Percentiles rank a stretch among this genome's conserved stretches.
These are phyloP conservation scores for Globisporangium orthogonon DNA, from an alignment of 352 stramenopile species.

Conservation along the genomic window DNA sequence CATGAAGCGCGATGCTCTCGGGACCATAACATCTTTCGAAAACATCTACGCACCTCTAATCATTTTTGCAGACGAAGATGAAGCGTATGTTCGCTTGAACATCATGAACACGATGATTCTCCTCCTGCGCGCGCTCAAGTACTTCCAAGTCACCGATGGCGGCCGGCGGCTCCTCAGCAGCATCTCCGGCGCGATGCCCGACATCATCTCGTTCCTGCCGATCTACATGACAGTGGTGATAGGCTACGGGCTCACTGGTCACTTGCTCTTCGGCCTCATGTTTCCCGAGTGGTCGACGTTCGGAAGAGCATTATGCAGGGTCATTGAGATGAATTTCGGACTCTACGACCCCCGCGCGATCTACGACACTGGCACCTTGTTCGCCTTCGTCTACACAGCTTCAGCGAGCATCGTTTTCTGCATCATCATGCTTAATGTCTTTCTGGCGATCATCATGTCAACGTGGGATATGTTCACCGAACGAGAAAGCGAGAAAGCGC, in stretches of 20 bases:
- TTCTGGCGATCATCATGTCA: conserved; percentile 72
- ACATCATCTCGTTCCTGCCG: conserved; percentile 58
- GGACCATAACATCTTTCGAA: conserved; percentile 28
- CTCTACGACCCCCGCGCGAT: conserved; percentile 61
- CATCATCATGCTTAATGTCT: conserved; percentile 77
- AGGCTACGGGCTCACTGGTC: conserved; percentile 51
- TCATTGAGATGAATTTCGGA: conserved; percentile 73
- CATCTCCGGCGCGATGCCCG: conserved; percentile 55
- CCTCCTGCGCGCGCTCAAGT: conserved; percentile 49
- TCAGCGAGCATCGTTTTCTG: conserved; percentile 61
- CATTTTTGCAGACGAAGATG: conserved; percentile 36
- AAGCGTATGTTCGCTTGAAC: conserved; percentile 47
- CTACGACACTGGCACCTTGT: conserved; percentile 46
- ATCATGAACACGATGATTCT: conserved; percentile 57
- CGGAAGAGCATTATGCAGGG: conserved; percentile 40
- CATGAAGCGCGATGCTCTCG: conserved; percentile 20
- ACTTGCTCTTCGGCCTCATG: conserved; percentile 61
- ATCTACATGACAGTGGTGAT: conserved; percentile 59
- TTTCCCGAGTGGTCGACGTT: conserved; percentile 67
- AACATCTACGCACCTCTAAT: conserved; percentile 40
- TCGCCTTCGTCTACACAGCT: conserved; percentile 60
- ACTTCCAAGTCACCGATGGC: conserved; percentile 63
- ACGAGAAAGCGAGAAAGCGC: conserved; percentile 36
- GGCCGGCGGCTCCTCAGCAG: conserved; percentile 50
- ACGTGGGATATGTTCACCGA: conserved; percentile 62